phyloP scores from a whole-genome alignment of 2,329 filamentous ascomycete genomes.

The Thelonectria discophora region DNA sequence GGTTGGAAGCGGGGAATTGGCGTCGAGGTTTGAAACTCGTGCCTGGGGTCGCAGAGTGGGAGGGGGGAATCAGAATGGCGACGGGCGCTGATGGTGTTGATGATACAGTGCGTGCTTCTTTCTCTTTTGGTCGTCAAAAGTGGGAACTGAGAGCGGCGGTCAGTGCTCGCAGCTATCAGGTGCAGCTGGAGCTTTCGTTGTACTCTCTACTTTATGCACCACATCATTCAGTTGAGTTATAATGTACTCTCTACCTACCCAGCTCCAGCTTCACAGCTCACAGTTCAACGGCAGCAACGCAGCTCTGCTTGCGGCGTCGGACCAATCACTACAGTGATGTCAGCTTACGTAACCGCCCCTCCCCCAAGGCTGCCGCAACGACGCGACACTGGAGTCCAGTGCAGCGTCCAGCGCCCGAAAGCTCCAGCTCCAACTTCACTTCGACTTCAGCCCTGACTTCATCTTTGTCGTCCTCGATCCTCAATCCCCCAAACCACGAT shows the following conservation, averaged over 20 bases:
- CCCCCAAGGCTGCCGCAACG: constrained; percentile 47
- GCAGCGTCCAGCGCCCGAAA: constrained; percentile 23
- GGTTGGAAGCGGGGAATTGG: neutral
- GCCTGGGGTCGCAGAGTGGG: constrained; percentile 19
- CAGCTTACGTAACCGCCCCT: constrained; percentile 44
- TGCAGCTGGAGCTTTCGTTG: constrained; percentile 2
- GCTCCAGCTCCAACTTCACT: constrained; percentile 26
- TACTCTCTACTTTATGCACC: constrained; percentile 21
- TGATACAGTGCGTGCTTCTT: constrained; percentile 12
- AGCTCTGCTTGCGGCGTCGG: neutral
- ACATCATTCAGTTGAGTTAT: rapidly evolving
- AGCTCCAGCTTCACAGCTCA: constrained; percentile 20
- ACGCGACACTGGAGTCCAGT: constrained; percentile 45
- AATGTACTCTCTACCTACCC: constrained; percentile 2
- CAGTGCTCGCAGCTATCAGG: neutral
- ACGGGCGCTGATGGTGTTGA: constrained; percentile 20
- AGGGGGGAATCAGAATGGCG: constrained; percentile 24
- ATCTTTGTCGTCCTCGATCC: constrained; percentile 5
- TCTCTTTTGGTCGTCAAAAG: constrained; percentile 13
- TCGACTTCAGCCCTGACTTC: constrained; percentile 26
- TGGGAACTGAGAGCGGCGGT: neutral
- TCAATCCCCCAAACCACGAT: neutral
- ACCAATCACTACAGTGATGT: constrained; percentile 43
- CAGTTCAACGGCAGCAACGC: neutral
- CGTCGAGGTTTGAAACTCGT: constrained; percentile 14